phyloP scores from a whole-genome alignment of 805 yeast species.

The Sugiyamaella qingdaonensis region DNA sequence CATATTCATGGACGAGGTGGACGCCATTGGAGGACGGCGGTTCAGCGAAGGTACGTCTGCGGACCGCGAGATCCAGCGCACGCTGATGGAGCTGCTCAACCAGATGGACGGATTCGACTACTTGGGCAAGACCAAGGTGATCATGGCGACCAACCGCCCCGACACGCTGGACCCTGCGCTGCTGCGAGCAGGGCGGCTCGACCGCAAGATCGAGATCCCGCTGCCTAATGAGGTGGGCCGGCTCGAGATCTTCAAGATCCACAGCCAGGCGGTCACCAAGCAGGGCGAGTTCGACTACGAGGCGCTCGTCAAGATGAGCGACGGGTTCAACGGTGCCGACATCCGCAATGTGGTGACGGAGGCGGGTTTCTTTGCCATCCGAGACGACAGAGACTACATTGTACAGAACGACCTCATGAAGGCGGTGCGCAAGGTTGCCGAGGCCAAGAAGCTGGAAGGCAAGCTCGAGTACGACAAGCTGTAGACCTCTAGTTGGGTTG shows the following conservation, averaged over 20 bases:
- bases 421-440: conserved; percentile 97
- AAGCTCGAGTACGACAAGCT: conserved; percentile 91
- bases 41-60: conserved; percentile 98
- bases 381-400: conserved; percentile 95
- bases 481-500: too few relatives aligned
- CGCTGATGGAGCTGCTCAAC: conserved; percentile 91
- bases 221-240: conserved; percentile 96
- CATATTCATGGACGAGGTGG: conserved; percentile 97
- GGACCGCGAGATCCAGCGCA: conserved; percentile 97
- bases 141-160: conserved; percentile 99
- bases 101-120: conserved; percentile 99
- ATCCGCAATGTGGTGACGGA: conserved; percentile 96
- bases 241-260: conserved; percentile 89
- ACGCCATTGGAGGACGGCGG: conserved; percentile 98
- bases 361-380: conserved; percentile 96
- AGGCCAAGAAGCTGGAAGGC: conserved; percentile 95
- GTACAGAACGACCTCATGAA: conserved; percentile 92
- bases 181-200: conserved; percentile 95
- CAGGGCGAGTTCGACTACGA: conserved; percentile 96
- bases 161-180: conserved; percentile 97
- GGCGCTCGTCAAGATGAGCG: conserved; percentile 97
- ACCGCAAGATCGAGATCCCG: conserved; percentile 92
- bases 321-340: conserved; percentile 98
- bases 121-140: conserved; percentile 92
- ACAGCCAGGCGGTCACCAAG: conserved; percentile 76